Base-by-base conservation (phyloP, 2,329 filamentous ascomycete species). In the Harringtonia lauricola region DNA sequence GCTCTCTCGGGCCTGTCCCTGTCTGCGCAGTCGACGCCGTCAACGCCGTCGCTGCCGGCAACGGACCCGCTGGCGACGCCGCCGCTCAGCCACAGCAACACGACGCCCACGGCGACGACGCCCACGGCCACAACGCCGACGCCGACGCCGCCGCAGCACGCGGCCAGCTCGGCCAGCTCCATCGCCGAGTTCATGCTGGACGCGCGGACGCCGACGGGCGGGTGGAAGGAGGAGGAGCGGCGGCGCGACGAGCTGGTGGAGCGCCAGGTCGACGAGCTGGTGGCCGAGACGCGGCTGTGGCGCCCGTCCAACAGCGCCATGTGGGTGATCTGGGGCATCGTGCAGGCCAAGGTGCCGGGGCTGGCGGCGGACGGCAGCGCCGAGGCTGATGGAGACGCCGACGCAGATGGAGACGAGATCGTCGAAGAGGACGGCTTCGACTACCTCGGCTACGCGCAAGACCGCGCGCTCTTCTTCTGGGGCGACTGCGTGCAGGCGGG, bases 251-350 rank as follows among this genome's bases (percentile, higher is more conserved):
- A 80, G 46, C 68, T 71, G 37, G 68, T 74, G 6, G 86, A 95
- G 42, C 63, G 68, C 31, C 77, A 83, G 54, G 72, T 94, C 7
- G 68, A 76, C 39, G 74, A 78, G 41, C 68, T 98, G 24, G 67
- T 92, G 56, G 76, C 81, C 34, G 88, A 96, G 64, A 81, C 86
- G 3, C 71, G 79, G 15, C 68, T 94, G 37, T 98, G 92, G 92
- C 79, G 92, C 3, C 70, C 86, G 0, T 86, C 87, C 33, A 94
- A 92, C 63, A 88, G 83, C 30, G 87, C 86, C 2, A 79, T 85
- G 64, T 98, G 92, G 92, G 78, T 94, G 21, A 86, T 88, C 1
- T 98, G 92, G 92, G 92, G 92, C 21, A 86, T 96, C 49, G 84
- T 98, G 41, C 92, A 98, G 64, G 90, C 92, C 39, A 89, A 92